Conservation (phyloP, 2,329 filamentous ascomycete species). For the Daldinia sp. region DNA sequence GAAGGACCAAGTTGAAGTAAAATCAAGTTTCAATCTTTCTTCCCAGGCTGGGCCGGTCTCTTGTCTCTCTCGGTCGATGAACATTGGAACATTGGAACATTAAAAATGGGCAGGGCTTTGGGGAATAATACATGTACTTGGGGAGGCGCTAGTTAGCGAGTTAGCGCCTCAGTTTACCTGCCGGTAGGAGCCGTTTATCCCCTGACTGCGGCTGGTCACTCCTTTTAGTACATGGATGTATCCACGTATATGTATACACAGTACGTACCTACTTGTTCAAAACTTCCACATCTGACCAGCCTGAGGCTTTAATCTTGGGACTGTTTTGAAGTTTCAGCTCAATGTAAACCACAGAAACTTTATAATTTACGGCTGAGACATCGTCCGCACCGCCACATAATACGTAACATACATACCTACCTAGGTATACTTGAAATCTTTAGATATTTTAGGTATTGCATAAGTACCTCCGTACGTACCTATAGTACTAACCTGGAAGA, state of each 20-base stretch:
- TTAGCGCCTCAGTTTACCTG: conserved; percentile 34
- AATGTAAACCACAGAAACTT: background rate
- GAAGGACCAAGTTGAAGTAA: conserved; percentile 18
- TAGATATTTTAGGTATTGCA: no score
- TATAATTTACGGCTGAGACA: background rate
- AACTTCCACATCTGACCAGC: background rate
- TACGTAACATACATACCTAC: background rate
- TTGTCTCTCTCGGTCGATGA: conserved; percentile 15
- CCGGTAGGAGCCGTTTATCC: conserved; percentile 38
- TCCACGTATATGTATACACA: background rate
- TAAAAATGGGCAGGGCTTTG: conserved; percentile 38
- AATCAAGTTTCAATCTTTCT: conserved; percentile 40
- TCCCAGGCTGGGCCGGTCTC: conserved; percentile 29
- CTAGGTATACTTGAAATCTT: background rate
- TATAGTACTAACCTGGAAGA: background rate
- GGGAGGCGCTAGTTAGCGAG: conserved; percentile 41
- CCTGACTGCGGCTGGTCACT: conserved; percentile 29
- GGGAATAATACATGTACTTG: conserved; percentile 22
- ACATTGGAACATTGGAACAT: conserved; percentile 18
- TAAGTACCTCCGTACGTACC: conserved; percentile 3
- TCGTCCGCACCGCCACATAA: background rate
- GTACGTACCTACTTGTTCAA: conserved; percentile 4
- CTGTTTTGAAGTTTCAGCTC: background rate
- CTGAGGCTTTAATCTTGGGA: background rate
- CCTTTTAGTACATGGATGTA: conserved; percentile 25